These are phyloP conservation scores for Naganishia liquefaciens DNA, from an alignment of 1,284 basidiomycete species.

Conservation along the genomic window DNA sequence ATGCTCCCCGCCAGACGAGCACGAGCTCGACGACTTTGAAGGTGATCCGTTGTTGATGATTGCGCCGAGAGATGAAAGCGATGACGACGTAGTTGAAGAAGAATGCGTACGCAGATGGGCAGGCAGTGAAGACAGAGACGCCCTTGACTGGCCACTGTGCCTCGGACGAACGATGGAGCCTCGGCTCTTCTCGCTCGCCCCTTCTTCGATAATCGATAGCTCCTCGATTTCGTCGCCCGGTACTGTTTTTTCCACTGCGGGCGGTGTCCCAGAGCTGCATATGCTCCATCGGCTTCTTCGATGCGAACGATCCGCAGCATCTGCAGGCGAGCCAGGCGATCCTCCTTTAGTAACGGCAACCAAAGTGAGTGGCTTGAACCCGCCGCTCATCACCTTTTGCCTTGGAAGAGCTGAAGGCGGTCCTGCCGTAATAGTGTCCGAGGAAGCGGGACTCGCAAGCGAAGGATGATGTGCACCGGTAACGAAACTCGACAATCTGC, in stretches of 20 bases:
- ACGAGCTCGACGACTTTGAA: slow-evolving; percentile 27
- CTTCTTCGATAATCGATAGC: slow-evolving; percentile 14
- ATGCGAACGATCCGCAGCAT: neutral
- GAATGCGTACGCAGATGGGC: slow-evolving; percentile 33
- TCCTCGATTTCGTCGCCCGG: neutral
- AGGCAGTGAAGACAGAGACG: slow-evolving; percentile 30
- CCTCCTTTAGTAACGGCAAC: slow-evolving; percentile 14
- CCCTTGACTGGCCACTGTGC: slow-evolving; percentile 7
- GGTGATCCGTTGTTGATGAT: slow-evolving; percentile 27
- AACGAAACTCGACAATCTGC: slow-evolving; percentile 18
- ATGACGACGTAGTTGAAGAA: slow-evolving; percentile 27
- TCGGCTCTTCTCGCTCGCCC: slow-evolving; percentile 24
- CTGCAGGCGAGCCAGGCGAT: neutral
- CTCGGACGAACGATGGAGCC: slow-evolving; percentile 7
- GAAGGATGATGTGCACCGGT: slow-evolving; percentile 23
- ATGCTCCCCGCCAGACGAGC: slow-evolving; percentile 34
- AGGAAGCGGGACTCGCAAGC: slow-evolving; percentile 7
- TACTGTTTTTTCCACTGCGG: neutral
- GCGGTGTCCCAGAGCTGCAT: slow-evolving; percentile 1
- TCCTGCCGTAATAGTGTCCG: neutral
- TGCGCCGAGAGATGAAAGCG: slow-evolving; percentile 32
- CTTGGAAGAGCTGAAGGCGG: neutral
- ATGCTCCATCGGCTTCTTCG: slow-evolving; percentile 23
- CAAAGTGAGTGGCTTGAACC: slow-evolving; percentile 19
- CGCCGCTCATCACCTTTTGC: slow-evolving; percentile 23